phyloP scores from a whole-genome alignment of 108 stramenopile genomes.

The Mediolabrus comicus region DNA sequence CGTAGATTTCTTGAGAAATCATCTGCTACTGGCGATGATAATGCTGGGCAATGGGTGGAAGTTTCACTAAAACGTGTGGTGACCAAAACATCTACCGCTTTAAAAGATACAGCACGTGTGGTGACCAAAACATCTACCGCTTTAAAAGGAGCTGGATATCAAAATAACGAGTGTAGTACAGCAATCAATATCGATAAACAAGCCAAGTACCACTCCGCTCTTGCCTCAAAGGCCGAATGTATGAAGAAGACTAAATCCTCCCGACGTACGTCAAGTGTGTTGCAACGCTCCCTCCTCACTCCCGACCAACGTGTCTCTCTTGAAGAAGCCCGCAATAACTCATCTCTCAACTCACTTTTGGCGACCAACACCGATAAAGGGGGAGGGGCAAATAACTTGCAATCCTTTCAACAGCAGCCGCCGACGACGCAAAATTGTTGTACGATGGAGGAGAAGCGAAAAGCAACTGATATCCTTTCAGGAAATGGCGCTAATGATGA shows the following conservation, averaged over 20 bases:
- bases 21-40: too few species aligned
- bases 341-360: too few species aligned
- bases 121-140: neutral
- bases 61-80: neutral
- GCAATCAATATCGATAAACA: neutral
- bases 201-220: slow-evolving; percentile 23
- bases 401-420: neutral
- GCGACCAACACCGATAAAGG: too few species aligned
- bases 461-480: too few species aligned
- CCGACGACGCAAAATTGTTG: too few species aligned
- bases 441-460: too few species aligned
- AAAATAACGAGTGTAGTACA: neutral
- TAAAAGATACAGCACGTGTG: neutral
- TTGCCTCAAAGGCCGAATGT: slow-evolving; percentile 29
- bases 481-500: too few species aligned
- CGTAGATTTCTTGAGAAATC: neutral
- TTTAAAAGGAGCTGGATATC: neutral
- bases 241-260: slow-evolving; percentile 42
- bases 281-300: slow-evolving; percentile 10
- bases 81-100: neutral
- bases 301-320: neutral
- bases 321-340: neutral
- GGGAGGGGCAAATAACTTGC: too few species aligned
- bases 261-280: slow-evolving; percentile 28
- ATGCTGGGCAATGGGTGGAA: neutral